Base-by-base conservation (phyloP, 768 basidiomycete genomes). In the Leccinum arenicola region DNA sequence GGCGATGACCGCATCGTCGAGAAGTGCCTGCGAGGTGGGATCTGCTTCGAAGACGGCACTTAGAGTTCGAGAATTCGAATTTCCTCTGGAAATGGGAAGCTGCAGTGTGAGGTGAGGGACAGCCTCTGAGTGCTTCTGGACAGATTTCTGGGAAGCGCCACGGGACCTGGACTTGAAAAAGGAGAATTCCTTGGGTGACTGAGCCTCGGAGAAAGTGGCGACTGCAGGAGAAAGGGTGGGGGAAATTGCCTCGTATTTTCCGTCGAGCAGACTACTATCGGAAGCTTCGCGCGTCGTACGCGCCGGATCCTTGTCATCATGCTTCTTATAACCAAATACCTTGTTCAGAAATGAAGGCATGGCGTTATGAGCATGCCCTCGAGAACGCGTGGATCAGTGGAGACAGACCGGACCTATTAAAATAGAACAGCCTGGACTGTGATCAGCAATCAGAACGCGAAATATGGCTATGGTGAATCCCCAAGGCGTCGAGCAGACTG, bases 281-380 rank as follows among this genome's bases (percentile, higher is more conserved):
- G 77, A 76, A 31, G 64, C 40, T 17, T 73, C 74, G 25, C 75
- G 74, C 43, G 75, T 64, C 23, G 73, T 69, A 25, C 55, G 70
- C 15, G 57, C 19, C 3, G 52, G 9, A 33, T 79, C 76, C 65
- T 79, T 80, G 60, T 82, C 83, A 65, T 86, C 86, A 29, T 78
- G 74, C 74, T 82, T 88, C 76, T 84, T 89, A 74, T 88, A 83
- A 75, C 85, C 85, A 66, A 90, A 86, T 65, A 91, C 85, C 70
- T 88, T 91, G 73, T 86, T 84, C 68, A 91, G 73, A 78, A 91
- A 89, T 61, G 86, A 86, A 73, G 87, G 77, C 80, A 81, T 81
- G 48, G 66, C 65, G 66, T 63, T 52, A 38, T 35, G 29, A 66
- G 58, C 64, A 64, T 48, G 67, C 59, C 59, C 59, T 52, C 38